These are phyloP conservation scores for Trichosporon sp. DNA, from an alignment of 1,284 basidiomycete species.

Conservation along the genomic window DNA sequence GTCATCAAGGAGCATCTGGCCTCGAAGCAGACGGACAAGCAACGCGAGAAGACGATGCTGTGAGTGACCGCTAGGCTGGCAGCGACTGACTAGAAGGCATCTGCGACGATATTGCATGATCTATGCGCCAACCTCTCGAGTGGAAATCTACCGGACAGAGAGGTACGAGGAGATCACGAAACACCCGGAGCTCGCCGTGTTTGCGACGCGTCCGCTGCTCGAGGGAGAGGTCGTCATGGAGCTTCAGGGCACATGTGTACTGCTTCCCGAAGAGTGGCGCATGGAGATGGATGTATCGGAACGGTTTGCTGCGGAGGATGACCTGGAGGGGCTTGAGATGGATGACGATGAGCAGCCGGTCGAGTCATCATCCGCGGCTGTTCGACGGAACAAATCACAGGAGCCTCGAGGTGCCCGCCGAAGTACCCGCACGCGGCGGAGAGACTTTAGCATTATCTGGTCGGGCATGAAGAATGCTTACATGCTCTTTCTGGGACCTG, in stretches of 20 bases:
- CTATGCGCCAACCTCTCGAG: constrained; percentile 34
- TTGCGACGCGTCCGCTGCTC: constrained; percentile 34
- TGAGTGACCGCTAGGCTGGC: neutral
- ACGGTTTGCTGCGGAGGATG: constrained; percentile 5
- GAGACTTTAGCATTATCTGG: constrained; percentile 47
- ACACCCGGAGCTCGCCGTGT: constrained; percentile 44
- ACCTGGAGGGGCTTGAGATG: neutral
- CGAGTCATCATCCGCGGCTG: neutral
- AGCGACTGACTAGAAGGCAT: constrained; percentile 25
- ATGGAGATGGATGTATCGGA: constrained; percentile 27
- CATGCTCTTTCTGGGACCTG: constrained; percentile 47
- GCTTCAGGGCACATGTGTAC: constrained; percentile 40
- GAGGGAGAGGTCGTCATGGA: constrained; percentile 31
- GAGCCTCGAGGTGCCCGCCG: constrained; percentile 13
- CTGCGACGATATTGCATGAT: constrained; percentile 39
- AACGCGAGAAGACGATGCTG: constrained; percentile 17
- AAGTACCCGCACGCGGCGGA: constrained; percentile 34
- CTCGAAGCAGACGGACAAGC: constrained; percentile 27
- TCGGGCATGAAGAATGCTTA: constrained; percentile 36
- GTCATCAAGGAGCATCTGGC: constrained; percentile 35
- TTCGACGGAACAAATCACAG: constrained; percentile 6
- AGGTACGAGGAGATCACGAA: constrained; percentile 40
- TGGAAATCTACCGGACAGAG: constrained; percentile 43
- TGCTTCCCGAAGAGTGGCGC: constrained; percentile 39
- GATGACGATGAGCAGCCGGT: constrained; percentile 5